Base-by-base conservation (phyloP, 2,329 filamentous ascomycete genomes). In the Sporothrix schenckii region DNA sequence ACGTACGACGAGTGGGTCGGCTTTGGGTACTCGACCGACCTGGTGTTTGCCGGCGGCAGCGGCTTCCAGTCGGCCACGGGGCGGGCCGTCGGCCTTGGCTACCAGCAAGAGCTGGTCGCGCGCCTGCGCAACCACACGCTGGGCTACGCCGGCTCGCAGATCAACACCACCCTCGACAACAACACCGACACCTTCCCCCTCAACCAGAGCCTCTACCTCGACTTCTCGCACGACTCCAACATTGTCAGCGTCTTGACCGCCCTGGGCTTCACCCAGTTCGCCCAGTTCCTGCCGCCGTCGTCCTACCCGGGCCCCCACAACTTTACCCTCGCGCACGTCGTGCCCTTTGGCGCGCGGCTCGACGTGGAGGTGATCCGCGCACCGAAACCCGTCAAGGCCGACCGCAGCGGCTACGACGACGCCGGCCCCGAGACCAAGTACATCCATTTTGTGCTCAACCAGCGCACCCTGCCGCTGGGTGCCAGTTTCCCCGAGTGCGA, bases 151-250 rank as follows among this genome's bases (percentile, higher is more conserved):
- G 83, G 83, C 34, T 87, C 85, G 0, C 85, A 88, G 74, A 87
- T 88, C 80, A 92, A 92, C 77, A 83, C 86, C n/a, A 92, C 90
- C 0, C 84, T 92, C 41, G 89, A 92, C 80, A 87, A 84, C 76
- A 91, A 85, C 78, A 84, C 84, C 0, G 81, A 82, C 49, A 93
- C 91, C 0, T 94, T 94, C 77, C 91, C 91, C 0, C 80, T 91
- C 4, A 87, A 92, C 76, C 92, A 94, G 77, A 85, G 82, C 27
- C 82, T 94, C 19, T 92, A 93, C 78, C 86, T 93, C 66, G 91
- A 93, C 81, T 93, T 93, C 78, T 89, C 87, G 19, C 91, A 94
- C 78, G 91, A 94, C 79, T 90, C 89, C 44, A 92, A 91, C 77
- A 91, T 92, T 72, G 83, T 89, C 74, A 85, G 86, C 34, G 86